Conservation (phyloP, 148 eudicot genomes). For the Spergularia marina region DNA sequence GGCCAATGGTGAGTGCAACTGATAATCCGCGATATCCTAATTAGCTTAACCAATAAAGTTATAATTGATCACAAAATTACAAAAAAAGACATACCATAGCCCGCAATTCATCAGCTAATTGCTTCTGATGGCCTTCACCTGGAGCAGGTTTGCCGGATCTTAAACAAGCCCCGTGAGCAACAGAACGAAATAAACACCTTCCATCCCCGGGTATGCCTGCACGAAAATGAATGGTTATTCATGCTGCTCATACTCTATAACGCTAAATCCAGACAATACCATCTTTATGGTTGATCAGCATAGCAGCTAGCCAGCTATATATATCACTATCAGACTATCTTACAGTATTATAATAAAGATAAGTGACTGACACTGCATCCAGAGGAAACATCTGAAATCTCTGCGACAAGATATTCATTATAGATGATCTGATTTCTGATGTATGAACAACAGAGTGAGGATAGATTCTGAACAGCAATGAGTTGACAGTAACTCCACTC, state of each 20-base stretch:
- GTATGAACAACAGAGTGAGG: not conserved
- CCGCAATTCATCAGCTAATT: constrained; percentile 89
- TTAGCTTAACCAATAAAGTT: not conserved
- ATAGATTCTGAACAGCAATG: not conserved
- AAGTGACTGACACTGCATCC: not conserved
- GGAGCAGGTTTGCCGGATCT: constrained; percentile 79
- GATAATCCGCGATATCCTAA: not conserved
- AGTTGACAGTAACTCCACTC: constrained; percentile 18
- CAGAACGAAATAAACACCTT: constrained; percentile 93
- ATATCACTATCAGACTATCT: not conserved
- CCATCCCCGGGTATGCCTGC: constrained; percentile 99
- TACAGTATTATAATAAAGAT: not conserved
- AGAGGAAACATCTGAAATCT: not conserved
- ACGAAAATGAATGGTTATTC: constrained; percentile 9
- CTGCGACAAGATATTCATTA: not conserved
- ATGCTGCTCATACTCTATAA: constrained; percentile 7
- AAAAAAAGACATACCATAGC: constrained; percentile 47
- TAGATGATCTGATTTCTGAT: not conserved
- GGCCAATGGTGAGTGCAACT: not conserved
- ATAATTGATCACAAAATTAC: not conserved
- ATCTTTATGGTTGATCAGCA: not conserved
- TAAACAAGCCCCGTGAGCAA: constrained; percentile 92
- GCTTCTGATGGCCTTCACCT: constrained; percentile 65
- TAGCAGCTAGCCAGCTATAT: not conserved
- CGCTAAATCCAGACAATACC: not conserved